Evolutionary conservation across 164 flowering plant species (phyloP).

Genomic region (Magnolia kwangsiensis): DNA sequence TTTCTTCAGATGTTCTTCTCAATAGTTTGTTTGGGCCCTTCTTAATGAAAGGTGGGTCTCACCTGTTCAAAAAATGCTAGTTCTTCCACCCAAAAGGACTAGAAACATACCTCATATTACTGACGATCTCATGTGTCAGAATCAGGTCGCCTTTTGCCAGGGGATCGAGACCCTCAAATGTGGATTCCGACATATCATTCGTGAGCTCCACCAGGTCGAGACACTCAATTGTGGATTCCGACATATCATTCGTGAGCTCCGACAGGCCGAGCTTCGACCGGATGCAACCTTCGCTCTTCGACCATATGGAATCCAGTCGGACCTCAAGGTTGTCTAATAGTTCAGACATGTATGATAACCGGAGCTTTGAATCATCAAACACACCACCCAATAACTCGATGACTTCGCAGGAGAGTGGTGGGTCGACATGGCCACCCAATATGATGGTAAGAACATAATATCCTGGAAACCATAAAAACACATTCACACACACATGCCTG

Average conservation of each 20-base stretch:
- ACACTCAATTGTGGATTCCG: slow-evolving; percentile 30
- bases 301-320: slow-evolving; percentile 29
- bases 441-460: slow-evolving; percentile 19
- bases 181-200: slow-evolving; percentile 58
- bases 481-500: background rate
- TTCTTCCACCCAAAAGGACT: background rate
- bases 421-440: slow-evolving; percentile 26
- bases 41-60: too few relatives aligned
- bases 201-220: slow-evolving; percentile 32
- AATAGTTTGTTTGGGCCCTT: too few relatives aligned
- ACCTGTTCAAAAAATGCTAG: background rate
- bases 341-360: slow-evolving; percentile 27
- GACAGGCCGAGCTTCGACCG: slow-evolving; percentile 66
- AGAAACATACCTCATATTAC: background rate
- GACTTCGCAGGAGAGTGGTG: slow-evolving; percentile 20
- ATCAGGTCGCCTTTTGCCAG: slow-evolving; percentile 44
- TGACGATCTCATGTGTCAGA: background rate
- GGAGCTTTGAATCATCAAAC: slow-evolving; percentile 33
- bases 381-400: slow-evolving; percentile 19
- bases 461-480: background rate
- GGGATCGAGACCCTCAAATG: slow-evolving; percentile 21
- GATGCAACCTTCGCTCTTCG: slow-evolving; percentile 23
- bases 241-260: slow-evolving; percentile 60
- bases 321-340: slow-evolving; percentile 27
- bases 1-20: too few relatives aligned